A percentile compares a stretch with the other conserved stretches of the same genome.
phyloP scores from a whole-genome alignment of 164 flowering plant genomes.

The Liquidambar formosana region DNA sequence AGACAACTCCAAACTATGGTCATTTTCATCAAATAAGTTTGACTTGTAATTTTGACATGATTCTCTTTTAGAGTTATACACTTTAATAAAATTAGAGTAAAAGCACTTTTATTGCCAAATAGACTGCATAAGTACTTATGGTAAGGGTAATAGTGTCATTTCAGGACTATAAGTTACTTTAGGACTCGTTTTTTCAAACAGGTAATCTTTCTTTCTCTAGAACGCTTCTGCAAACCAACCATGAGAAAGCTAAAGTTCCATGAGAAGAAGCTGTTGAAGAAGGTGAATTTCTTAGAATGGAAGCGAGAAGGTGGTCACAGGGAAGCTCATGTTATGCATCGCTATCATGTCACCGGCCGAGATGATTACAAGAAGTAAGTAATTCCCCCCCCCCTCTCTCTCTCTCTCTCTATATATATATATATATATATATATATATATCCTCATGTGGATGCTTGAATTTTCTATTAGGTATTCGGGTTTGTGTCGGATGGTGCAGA shows the following conservation, averaged over 20 bases:
- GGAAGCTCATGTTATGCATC: conserved; percentile 66
- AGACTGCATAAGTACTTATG: too few relatives aligned
- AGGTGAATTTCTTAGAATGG: conserved; percentile 86
- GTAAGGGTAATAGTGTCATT: too few relatives aligned
- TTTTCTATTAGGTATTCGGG: too few relatives aligned
- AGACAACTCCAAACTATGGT: too few relatives aligned
- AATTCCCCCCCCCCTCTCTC: conserved; percentile 3
- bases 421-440: background rate
- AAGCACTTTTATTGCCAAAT: too few relatives aligned
- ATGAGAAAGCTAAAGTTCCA: conserved; percentile 87
- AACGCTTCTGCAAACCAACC: background rate
- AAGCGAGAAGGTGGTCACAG: conserved; percentile 85
- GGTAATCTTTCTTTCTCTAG: too few relatives aligned
- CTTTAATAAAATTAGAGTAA: too few relatives aligned
- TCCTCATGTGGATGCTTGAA: background rate
- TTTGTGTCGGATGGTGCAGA: conserved; percentile 78
- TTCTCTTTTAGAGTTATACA: too few relatives aligned
- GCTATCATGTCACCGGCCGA: conserved; percentile 71
- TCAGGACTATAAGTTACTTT: too few relatives aligned
- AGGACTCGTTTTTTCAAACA: too few relatives aligned
- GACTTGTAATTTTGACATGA: too few relatives aligned
- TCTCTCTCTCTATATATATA: background rate
- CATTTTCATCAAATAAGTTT: too few relatives aligned
- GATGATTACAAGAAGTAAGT: conserved; percentile 99
- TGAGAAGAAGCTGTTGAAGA: conserved; percentile 86